Evolutionary conservation across 2,329 filamentous ascomycete species (phyloP).

Genomic region (Eutypa lata): DNA sequence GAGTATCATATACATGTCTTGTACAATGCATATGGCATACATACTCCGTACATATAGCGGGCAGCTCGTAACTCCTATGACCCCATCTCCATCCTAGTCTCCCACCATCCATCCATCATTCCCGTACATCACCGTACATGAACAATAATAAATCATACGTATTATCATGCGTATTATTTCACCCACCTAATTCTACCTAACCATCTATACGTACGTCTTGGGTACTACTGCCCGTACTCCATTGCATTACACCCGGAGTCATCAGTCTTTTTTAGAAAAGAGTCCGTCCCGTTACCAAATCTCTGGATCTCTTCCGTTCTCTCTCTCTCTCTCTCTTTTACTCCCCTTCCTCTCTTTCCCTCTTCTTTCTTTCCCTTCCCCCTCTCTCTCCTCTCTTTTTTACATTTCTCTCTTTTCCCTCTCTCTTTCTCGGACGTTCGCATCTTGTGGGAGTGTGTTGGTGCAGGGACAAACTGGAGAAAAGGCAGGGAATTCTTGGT

Average conservation of each 20-base stretch:
- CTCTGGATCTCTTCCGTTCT: constrained; percentile 22
- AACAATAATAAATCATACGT: background rate
- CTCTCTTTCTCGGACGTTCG: constrained; percentile 2
- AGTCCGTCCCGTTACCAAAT: constrained; percentile 25
- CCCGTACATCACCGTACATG: background rate
- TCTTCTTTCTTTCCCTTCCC: constrained; percentile 3
- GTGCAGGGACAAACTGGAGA: constrained; percentile 9
- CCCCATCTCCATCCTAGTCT: too few relatives aligned
- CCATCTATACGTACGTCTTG: background rate
- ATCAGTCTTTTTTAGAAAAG: constrained; percentile 22
- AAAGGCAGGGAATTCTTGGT: background rate
- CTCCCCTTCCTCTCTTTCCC: constrained; percentile 11
- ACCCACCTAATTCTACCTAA: background rate
- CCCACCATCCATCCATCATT: background rate
- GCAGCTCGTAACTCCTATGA: too few relatives aligned
- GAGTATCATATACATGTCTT: too few relatives aligned
- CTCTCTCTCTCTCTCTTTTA: constrained; percentile 6
- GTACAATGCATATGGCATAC: too few relatives aligned
- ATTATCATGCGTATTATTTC: background rate
- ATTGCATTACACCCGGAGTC: background rate
- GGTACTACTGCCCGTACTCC: background rate
- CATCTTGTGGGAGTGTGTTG: background rate
- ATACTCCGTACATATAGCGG: background rate
- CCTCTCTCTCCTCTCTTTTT: constrained; percentile 6
- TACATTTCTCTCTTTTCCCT: constrained; percentile 3